A percentile compares a stretch with the other conserved stretches of the same genome.
These are phyloP conservation scores for Chlorella sp. DNA, from an alignment of 139 green algal species.

Conservation along the genomic window DNA sequence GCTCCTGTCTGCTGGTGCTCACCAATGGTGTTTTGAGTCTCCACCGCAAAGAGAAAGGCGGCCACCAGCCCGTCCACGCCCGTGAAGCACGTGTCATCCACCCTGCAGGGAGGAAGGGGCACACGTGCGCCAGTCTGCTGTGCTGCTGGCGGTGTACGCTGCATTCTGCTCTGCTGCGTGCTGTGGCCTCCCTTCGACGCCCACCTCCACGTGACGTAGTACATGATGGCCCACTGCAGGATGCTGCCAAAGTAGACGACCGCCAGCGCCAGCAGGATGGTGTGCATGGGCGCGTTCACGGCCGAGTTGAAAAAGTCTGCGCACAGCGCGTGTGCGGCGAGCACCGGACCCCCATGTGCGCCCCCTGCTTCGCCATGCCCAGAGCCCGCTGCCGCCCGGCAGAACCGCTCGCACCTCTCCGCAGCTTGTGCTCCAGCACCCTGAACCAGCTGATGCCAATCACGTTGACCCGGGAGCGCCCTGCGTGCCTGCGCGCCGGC, in stretches of 20 bases:
- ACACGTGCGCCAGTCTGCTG: too few relatives aligned
- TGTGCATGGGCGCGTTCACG: constrained; percentile 38
- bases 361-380: too few relatives aligned
- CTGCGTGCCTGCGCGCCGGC: not conserved
- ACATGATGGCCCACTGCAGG: constrained; percentile 13
- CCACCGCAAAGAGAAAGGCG: constrained; percentile 59
- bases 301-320: constrained; percentile 67
- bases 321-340: not conserved
- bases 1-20: not conserved
- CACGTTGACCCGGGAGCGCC: not conserved
- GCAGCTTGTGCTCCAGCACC: not conserved
- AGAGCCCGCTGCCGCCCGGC: too few relatives aligned
- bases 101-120: too few relatives aligned
- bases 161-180: not conserved
- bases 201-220: constrained; percentile 38
- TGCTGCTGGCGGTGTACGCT: not conserved
- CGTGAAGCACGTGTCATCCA: constrained; percentile 35
- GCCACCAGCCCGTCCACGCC: constrained; percentile 45
- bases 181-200: not conserved
- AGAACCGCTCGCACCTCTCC: not conserved
- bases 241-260: constrained; percentile 36
- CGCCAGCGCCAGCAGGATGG: constrained; percentile 24
- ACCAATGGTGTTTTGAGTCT: constrained; percentile 73
- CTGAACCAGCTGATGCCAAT: not conserved
- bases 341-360: too few relatives aligned